Evolutionary conservation across 192 early-diverging fungal species (phyloP), one percentile per base, ranked within the genome.

Genomic region (Phycomyces nitens): DNA sequence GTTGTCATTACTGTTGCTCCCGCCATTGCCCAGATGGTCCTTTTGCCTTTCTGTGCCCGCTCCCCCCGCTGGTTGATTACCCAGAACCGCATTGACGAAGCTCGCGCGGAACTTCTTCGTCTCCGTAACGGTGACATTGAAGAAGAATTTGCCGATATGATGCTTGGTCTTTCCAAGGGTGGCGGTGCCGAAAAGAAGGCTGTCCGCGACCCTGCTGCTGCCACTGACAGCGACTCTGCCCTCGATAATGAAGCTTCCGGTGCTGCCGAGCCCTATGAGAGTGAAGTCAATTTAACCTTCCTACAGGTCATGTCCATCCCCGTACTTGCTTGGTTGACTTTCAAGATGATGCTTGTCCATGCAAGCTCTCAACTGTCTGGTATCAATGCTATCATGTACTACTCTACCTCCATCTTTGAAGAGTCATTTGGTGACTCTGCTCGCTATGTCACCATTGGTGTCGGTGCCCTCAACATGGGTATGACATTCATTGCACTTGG

Each of bases 321-420:
- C 7, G 60, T 65, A 21, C 54, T 72, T 24, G 27, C 49, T 29
- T 60, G 77, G 42, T 76, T 80, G 29, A 79, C 79, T 29, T 60
- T 86, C 42, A 79, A 76, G 5, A 65, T 92, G 56, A 84, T 86
- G 71, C 56, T 82, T 20, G 62, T 83, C 44, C 87, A 90, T 73
- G 52, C 42, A 15, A 56, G 53, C 29, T 63, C 62, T 41, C 90
- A 89, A 70, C 70, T 92, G 16, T 81, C 82, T 29, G 88, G 90
- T 26, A 88, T 90, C 71, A 85, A 87, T 40, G 78, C 80, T 2
- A 82, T 86, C 22, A 80, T 88, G 57, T 90, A 84, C 60, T 86
- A 86, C 69, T 82, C 79, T 58, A 83, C 82, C 24, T 78, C 79
- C 20, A 84, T 92, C 16, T 89, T 92, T 67, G 70, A 74, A 5